Evolutionary conservation across 2,329 filamentous ascomycete species (phyloP).

Genomic region (Ophioceras dolichostomum): DNA sequence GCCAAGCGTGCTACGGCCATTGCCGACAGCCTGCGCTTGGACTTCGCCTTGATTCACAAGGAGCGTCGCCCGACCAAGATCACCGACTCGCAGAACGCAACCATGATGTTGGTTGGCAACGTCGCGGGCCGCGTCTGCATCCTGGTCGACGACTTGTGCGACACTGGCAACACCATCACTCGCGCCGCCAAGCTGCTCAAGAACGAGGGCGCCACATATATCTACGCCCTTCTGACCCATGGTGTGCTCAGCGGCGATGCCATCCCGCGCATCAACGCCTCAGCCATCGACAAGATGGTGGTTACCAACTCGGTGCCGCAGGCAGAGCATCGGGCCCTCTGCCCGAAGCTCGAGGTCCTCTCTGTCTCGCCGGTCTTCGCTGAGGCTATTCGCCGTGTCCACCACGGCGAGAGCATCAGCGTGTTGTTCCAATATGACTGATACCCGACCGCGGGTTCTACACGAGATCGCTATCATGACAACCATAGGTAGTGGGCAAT

Average conservation of each 20-base stretch:
- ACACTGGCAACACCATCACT: slow-evolving; percentile 96
- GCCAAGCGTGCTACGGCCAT: slow-evolving; percentile 94
- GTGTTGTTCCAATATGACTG: slow-evolving; percentile 81
- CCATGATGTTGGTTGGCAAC: slow-evolving; percentile 75
- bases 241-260: slow-evolving; percentile 92
- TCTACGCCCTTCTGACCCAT: slow-evolving; percentile 89
- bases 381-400: slow-evolving; percentile 89
- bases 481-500: no score
- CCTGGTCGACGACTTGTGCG: slow-evolving; percentile 84
- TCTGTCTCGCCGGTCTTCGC: slow-evolving; percentile 88
- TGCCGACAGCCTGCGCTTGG: slow-evolving; percentile 83
- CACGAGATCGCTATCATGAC: no score
- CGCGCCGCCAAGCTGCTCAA: slow-evolving; percentile 93
- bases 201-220: slow-evolving; percentile 81
- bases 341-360: slow-evolving; percentile 82
- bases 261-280: slow-evolving; percentile 87
- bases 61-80: slow-evolving; percentile 54
- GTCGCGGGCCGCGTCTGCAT: slow-evolving; percentile 65
- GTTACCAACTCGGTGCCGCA: slow-evolving; percentile 95
- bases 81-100: slow-evolving; percentile 64
- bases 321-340: slow-evolving; percentile 61
- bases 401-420: slow-evolving; percentile 96
- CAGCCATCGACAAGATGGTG: slow-evolving; percentile 81
- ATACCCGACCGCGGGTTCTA: no score
- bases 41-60: slow-evolving; percentile 98